Conservation (phyloP, 768 basidiomycete species). For the Kwoniella sp. region DNA sequence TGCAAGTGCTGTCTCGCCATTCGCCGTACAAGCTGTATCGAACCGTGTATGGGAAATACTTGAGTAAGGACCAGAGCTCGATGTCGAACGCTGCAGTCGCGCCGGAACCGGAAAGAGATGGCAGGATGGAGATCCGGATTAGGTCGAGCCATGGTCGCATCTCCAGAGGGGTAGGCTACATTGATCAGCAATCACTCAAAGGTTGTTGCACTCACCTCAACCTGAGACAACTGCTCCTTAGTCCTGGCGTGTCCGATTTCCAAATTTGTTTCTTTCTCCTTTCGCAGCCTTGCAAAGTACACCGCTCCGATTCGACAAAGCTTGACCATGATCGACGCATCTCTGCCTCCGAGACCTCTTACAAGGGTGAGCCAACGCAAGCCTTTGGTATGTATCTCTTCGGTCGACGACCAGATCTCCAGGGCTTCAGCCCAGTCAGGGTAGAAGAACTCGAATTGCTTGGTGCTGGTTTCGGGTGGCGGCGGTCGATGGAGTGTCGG, state of each 20-base stretch:
- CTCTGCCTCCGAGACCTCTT: conserved; percentile 77
- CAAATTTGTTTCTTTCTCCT: conserved; percentile 40
- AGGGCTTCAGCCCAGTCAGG: conserved; percentile 76
- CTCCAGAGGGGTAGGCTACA: conserved; percentile 44
- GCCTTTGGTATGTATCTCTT: conserved; percentile 74
- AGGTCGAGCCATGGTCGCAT: conserved; percentile 72
- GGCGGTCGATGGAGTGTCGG: conserved; percentile 78
- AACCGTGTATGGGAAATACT: conserved; percentile 71
- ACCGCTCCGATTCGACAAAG: conserved; percentile 71
- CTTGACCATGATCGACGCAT: conserved; percentile 75
- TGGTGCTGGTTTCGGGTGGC: conserved; percentile 72
- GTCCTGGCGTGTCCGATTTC: conserved; percentile 8
- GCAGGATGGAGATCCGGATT: conserved; percentile 77
- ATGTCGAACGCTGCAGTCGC: conserved; percentile 86
- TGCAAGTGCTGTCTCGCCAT: conserved; percentile 84
- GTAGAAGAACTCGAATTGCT: conserved; percentile 89
- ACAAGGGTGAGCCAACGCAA: conserved; percentile 79
- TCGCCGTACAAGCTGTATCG: conserved; percentile 95
- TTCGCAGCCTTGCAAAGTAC: conserved; percentile 32
- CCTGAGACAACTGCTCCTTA: conserved; percentile 7
- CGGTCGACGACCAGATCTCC: conserved; percentile 66
- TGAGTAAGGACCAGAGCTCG: conserved; percentile 88
- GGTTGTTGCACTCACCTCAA: conserved; percentile 13
- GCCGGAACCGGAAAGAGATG: conserved; percentile 79
- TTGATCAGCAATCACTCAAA: background rate